Conservation (phyloP, 202 grass and related monocot species). For the Cymbopogon flexuosus region DNA sequence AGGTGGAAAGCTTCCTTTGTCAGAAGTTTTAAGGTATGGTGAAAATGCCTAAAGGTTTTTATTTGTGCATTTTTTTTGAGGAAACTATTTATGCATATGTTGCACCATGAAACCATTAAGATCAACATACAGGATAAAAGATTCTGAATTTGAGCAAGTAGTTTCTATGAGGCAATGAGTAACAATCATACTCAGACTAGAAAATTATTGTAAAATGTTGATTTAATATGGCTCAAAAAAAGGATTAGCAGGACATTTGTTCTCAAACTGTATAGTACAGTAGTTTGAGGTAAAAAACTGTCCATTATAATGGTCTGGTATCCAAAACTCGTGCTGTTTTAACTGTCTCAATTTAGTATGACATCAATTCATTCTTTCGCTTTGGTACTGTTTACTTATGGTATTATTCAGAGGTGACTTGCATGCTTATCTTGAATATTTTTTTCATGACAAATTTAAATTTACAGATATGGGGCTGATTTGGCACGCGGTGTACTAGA, state of each 20-base stretch:
- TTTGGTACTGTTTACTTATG: slow-evolving; percentile 18
- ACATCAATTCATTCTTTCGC: not conserved
- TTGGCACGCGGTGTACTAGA: slow-evolving; percentile 68
- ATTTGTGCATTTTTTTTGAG: not conserved
- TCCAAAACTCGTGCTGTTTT: not conserved
- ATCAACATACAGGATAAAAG: not conserved
- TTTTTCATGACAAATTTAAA: not conserved
- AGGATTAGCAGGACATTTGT: not conserved
- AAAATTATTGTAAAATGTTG: not conserved
- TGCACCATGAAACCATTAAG: not conserved
- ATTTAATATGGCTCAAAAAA: not conserved
- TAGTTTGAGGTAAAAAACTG: not conserved
- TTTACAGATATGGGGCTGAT: slow-evolving; percentile 69
- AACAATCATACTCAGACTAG: not conserved
- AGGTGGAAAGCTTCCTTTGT: slow-evolving; percentile 76
- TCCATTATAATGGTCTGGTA: not conserved
- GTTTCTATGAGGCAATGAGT: not conserved
- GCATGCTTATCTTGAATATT: not conserved
- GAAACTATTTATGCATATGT: not conserved
- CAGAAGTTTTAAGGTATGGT: slow-evolving; percentile 75
- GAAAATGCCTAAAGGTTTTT: not conserved
- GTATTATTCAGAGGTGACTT: not conserved
- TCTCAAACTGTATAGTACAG: not conserved
- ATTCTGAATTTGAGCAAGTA: not conserved
- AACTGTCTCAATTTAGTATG: slow-evolving; percentile 10